Conservation (phyloP, 2,329 filamentous ascomycete genomes). For the Diaporthe australafricana region DNA sequence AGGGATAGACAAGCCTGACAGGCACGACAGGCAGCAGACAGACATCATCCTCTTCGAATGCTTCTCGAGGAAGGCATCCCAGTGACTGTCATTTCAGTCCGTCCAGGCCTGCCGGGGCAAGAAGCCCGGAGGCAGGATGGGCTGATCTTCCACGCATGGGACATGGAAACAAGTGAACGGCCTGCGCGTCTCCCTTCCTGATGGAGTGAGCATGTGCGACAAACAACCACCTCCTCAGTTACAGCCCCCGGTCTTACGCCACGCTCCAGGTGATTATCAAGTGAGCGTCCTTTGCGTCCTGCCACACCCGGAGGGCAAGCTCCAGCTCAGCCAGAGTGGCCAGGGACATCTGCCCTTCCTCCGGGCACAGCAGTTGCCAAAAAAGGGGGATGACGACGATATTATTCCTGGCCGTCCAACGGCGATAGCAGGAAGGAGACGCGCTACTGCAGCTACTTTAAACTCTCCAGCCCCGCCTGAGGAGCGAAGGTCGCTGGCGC, state of each 20-base stretch:
- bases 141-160: not conserved
- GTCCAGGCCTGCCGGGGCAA: too few relatives aligned
- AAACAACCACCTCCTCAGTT: not conserved
- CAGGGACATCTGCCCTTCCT: not conserved
- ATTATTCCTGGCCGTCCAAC: constrained; percentile 22
- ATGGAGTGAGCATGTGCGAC: not conserved
- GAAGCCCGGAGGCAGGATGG: not conserved
- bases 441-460: constrained; percentile 34
- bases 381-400: constrained; percentile 12
- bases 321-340: constrained; percentile 3
- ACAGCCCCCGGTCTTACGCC: constrained; percentile 15
- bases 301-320: not conserved
- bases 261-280: constrained; percentile 12
- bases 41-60: not conserved
- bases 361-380: not conserved
- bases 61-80: not conserved
- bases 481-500: not conserved
- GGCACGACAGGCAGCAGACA: not conserved
- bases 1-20: too few relatives aligned
- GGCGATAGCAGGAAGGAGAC: constrained; percentile 10
- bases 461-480: constrained; percentile 31
- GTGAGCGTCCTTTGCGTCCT: constrained; percentile 11
- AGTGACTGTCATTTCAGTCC: not conserved
- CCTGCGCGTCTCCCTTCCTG: not conserved
- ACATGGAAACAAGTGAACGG: not conserved